phyloP scores from a whole-genome alignment of 768 basidiomycete genomes.

The Kwoniella newhampshirensis region DNA sequence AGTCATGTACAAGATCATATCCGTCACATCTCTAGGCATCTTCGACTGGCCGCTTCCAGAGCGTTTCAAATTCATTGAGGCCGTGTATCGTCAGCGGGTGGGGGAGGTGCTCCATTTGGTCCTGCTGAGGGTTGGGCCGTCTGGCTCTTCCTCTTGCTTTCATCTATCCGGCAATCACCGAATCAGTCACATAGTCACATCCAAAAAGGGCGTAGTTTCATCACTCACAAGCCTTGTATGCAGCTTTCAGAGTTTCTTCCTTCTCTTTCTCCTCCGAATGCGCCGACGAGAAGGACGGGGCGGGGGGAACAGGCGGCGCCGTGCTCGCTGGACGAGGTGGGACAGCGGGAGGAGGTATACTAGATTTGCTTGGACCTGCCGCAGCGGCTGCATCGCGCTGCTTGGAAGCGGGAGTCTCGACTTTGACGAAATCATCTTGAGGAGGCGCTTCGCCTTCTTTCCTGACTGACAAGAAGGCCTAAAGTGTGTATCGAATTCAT shows the following conservation, averaged over 20 bases:
- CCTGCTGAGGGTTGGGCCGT: conserved; percentile 2
- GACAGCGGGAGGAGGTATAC: conserved; percentile 11
- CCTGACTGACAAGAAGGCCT: conserved; percentile 49
- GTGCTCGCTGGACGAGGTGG: conserved; percentile 25
- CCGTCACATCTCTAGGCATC: too few relatives aligned
- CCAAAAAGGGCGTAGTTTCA: neutral
- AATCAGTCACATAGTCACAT: neutral
- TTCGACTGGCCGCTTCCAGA: too few relatives aligned
- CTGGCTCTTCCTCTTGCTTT: conserved; percentile 16
- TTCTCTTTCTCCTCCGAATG: conserved; percentile 13
- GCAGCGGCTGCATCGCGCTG: conserved; percentile 35
- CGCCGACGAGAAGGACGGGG: too few relatives aligned
- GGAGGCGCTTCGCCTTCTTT: conserved; percentile 43
- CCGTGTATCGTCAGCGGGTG: too few relatives aligned
- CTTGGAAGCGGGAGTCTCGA: conserved; percentile 50
- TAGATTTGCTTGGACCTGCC: neutral
- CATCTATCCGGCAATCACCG: too few relatives aligned
- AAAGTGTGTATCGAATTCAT: neutral
- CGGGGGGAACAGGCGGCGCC: neutral
- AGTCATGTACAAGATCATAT: too few relatives aligned
- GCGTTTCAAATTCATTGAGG: too few relatives aligned
- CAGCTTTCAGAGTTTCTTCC: conserved; percentile 23
- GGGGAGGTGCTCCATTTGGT: conserved; percentile 4
- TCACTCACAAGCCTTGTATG: conserved; percentile 26
- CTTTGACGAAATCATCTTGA: conserved; percentile 48